Percentiles rank a stretch among this genome's conserved stretches.
phyloP scores from a whole-genome alignment of 306 rosid species.

The Dicorynia guianensis region DNA sequence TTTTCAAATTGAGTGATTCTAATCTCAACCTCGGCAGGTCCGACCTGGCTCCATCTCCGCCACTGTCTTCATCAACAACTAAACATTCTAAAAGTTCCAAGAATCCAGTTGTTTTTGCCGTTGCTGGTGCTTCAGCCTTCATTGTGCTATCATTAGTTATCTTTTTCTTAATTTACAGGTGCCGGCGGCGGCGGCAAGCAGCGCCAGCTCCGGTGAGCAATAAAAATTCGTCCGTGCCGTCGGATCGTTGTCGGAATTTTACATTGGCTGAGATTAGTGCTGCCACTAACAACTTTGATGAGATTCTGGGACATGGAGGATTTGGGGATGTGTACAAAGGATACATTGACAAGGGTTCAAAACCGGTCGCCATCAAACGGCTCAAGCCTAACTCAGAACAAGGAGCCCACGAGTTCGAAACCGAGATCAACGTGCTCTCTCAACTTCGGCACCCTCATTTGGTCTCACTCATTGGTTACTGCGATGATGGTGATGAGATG shows the following conservation, averaged over 20 bases:
- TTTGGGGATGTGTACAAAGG: constrained; percentile 31
- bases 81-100: too few relatives aligned
- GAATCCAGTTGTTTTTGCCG: too few relatives aligned
- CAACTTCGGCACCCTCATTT: background rate
- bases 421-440: constrained; percentile 30
- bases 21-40: too few relatives aligned
- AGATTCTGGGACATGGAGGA: background rate
- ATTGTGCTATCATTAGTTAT: too few relatives aligned
- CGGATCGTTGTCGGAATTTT: background rate
- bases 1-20: background rate
- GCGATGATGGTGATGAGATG: constrained; percentile 16
- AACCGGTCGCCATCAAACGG: constrained; percentile 5
- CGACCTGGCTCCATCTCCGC: too few relatives aligned
- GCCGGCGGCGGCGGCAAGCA: too few relatives aligned
- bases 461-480: constrained; percentile 6
- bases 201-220: background rate
- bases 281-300: constrained; percentile 6
- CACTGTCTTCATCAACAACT: too few relatives aligned
- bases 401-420: background rate
- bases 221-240: background rate
- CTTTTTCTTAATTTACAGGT: too few relatives aligned
- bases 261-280: background rate
- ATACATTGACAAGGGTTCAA: background rate
- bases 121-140: too few relatives aligned
- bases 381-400: background rate